These are phyloP conservation scores for Pigoraptor vietnamica DNA, from an alignment of 78 protist species.

Conservation along the genomic window DNA sequence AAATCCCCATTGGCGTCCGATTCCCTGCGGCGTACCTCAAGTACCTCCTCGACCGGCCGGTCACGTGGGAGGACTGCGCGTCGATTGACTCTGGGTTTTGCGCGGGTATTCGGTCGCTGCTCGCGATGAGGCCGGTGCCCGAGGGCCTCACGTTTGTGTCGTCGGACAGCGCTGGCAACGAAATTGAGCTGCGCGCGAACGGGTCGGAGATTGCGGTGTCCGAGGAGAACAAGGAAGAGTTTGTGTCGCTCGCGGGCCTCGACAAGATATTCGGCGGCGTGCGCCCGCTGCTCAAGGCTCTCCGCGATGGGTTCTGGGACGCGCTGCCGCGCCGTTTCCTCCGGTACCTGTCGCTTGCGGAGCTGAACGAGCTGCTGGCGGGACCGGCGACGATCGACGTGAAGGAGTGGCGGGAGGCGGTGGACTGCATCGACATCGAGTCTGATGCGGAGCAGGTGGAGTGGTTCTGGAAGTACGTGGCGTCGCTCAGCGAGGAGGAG, in stretches of 20 bases:
- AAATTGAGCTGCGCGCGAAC: neutral
- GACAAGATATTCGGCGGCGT: neutral
- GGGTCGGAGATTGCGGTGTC: neutral
- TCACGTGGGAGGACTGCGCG: neutral
- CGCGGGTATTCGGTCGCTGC: neutral
- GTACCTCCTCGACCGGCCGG: neutral
- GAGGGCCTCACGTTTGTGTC: neutral
- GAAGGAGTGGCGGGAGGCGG: neutral
- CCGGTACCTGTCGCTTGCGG: neutral
- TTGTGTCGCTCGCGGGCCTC: neutral
- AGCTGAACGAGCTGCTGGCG: neutral
- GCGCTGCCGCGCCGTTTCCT: neutral
- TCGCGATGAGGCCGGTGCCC: neutral
- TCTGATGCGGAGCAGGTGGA: neutral
- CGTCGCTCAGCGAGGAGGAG: neutral
- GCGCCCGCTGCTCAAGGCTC: neutral
- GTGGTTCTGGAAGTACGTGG: neutral
- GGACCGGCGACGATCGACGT: neutral
- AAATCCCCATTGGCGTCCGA: neutral
- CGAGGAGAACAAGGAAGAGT: neutral
- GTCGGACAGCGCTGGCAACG: neutral
- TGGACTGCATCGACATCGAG: neutral
- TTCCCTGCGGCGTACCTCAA: neutral
- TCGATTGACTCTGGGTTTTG: neutral
- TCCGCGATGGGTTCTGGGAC: neutral